A percentile compares a stretch with the other conserved stretches of the same genome.
phyloP scores from a whole-genome alignment of 345 rosid species.

The Citrus sinensis region DNA sequence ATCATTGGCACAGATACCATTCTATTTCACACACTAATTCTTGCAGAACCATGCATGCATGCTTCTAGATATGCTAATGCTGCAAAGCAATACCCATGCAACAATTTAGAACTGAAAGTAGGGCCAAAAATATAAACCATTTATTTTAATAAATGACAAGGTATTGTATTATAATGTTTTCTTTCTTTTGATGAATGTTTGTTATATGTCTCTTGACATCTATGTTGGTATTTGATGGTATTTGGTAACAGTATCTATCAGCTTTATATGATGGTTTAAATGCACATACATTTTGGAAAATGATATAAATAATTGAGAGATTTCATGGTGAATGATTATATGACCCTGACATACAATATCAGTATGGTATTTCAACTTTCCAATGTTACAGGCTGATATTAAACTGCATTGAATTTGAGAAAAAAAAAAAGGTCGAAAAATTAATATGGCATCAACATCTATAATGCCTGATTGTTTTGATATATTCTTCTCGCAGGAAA shows the following conservation, averaged over 20 bases:
- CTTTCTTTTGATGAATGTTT: background rate
- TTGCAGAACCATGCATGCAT: background rate
- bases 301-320: background rate
- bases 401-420: background rate
- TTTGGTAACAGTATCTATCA: background rate
- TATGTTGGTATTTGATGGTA: background rate
- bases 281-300: background rate
- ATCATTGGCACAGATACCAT: background rate
- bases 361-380: background rate
- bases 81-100: background rate
- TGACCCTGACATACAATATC: background rate
- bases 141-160: background rate
- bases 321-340: background rate
- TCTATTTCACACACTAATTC: background rate
- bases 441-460: background rate
- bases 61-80: background rate
- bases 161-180: background rate
- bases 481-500: conserved; percentile 40
- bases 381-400: background rate
- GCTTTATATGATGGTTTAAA: background rate
- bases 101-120: background rate
- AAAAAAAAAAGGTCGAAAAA: background rate
- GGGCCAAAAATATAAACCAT: background rate
- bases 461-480: background rate
- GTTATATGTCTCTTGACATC: background rate